These are phyloP conservation scores for Abrus precatorius DNA, from an alignment of 306 rosid species.

Conservation along the genomic window DNA sequence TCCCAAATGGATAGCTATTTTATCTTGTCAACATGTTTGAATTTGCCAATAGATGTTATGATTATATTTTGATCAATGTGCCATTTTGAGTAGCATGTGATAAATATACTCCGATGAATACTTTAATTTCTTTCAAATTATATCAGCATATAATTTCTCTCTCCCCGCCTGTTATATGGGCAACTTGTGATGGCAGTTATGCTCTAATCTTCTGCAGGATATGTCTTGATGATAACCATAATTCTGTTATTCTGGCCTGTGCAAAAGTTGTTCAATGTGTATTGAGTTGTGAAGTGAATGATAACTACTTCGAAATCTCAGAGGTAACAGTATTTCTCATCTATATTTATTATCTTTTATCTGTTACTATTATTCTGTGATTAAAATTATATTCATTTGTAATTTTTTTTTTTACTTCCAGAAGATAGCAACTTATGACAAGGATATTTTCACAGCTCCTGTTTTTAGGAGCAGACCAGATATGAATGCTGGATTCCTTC, in stretches of 20 bases:
- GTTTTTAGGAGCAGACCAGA: constrained; percentile 88
- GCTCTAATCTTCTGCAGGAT: constrained; percentile 62
- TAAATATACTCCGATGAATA: constrained; percentile 29
- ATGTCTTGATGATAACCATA: constrained; percentile 92
- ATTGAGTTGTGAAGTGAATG: constrained; percentile 81
- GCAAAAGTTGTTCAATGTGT: constrained; percentile 75
- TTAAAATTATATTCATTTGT: constrained; percentile 45
- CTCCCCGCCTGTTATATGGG: constrained; percentile 14
- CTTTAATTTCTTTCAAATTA: constrained; percentile 15
- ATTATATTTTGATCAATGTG: constrained; percentile 17
- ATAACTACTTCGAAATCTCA: constrained; percentile 71
- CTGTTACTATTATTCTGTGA: constrained; percentile 17
- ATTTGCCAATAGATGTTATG: constrained; percentile 26
- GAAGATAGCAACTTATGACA: constrained; percentile 65
- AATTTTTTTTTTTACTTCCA: constrained; percentile 51
- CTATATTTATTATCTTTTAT: constrained; percentile 35
- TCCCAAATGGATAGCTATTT: neutral
- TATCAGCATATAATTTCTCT: neutral
- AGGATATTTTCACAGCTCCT: constrained; percentile 85
- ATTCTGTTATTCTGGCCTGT: constrained; percentile 82
- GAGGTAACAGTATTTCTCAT: constrained; percentile 62
- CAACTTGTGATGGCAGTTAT: constrained; percentile 21
- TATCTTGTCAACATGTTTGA: neutral
- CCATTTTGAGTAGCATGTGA: constrained; percentile 31
- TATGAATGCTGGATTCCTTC: constrained; percentile 82